Evolutionary conservation across 2,329 filamentous ascomycete genomes (phyloP), one percentile per base, ranked within the genome.

Genomic region (Plectosphaerella plurivora): DNA sequence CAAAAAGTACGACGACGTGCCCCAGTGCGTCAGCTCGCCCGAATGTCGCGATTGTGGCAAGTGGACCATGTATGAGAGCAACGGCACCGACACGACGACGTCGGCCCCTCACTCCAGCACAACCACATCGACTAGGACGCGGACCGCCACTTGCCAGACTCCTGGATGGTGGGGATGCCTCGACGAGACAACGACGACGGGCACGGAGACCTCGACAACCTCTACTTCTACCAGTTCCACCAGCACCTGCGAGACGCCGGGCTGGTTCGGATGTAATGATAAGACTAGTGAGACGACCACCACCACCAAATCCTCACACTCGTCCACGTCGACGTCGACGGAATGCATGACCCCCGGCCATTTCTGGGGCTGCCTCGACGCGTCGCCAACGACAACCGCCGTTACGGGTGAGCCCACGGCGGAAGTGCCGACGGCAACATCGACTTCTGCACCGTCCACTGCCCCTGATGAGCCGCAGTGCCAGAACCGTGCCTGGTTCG

Each of bases 51-150:
- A 99, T 67, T 97, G 93, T 63, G 89, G 83, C 53, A 85, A 87
- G 52, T 97, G 94, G 94, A 95, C 96, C 63, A 96, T 91, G 76
- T 95, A 90, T 64, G 87, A 92, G 68, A 96, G 91, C 67, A 97
- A 97, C 65, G 88, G 88, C 28, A 94, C 89, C 2, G 87, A 92
- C 57, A 80, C 78, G 1, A 91, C 85, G 0, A 88, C 87, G 1
- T 84, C 84, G 0, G 77, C 82, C 2, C 76, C 73, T 3, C 75
- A 76, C 2, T 76, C 74, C 4, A 77, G 11, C 8, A 33, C 79
- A 1, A 81, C 79, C 1, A 78, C 80, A 1, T 77, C 78, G 3
- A 83, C 82, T 3, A 79, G 80, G 44, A 88, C 83, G 3, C 79
- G 91, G 45, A 96, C 92, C 0, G 84, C 86, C 51, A 96, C 91